Evolutionary conservation across 106 monocot genomes (phyloP).

Genomic region (Cymbidium sinense): DNA sequence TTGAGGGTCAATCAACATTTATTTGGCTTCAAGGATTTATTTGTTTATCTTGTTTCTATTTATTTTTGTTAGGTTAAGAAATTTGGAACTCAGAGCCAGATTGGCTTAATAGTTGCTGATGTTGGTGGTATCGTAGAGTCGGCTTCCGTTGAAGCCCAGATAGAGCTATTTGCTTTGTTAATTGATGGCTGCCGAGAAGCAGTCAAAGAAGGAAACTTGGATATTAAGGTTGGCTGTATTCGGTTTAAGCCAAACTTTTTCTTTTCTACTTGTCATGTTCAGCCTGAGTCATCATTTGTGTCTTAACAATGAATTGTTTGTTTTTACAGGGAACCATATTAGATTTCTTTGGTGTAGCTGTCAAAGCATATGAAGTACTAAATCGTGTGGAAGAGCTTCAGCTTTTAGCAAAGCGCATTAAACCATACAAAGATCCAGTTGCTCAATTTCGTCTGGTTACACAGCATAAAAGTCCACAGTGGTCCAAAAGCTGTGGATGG

Average conservation of each 20-base stretch:
- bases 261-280: neutral
- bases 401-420: conserved; percentile 83
- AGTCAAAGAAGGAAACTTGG: conserved; percentile 53
- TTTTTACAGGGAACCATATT: conserved; percentile 67
- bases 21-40: neutral
- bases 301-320: neutral
- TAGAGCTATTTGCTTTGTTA: conserved; percentile 77
- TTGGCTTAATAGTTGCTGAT: conserved; percentile 70
- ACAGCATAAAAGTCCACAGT: conserved; percentile 90
- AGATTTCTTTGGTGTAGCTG: conserved; percentile 96
- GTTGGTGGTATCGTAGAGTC: conserved; percentile 76
- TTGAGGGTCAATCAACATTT: neutral
- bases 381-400: conserved; percentile 86
- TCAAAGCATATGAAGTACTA: conserved; percentile 81
- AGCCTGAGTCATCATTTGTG: neutral
- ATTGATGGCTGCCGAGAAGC: conserved; percentile 88
- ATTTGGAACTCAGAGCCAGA: conserved; percentile 71
- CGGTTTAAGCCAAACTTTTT: conserved; percentile 2
- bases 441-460: conserved; percentile 72
- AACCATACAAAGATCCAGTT: conserved; percentile 80
- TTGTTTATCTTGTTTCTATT: neutral
- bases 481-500: conserved; percentile 99
- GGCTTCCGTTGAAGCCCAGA: conserved; percentile 56
- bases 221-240: conserved; percentile 54
- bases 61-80: conserved; percentile 69